Percentiles rank a stretch among this genome's conserved stretches.
These are phyloP conservation scores for Metarhizium guizhouense DNA, from an alignment of 2,329 filamentous ascomycete genomes.

Conservation along the genomic window DNA sequence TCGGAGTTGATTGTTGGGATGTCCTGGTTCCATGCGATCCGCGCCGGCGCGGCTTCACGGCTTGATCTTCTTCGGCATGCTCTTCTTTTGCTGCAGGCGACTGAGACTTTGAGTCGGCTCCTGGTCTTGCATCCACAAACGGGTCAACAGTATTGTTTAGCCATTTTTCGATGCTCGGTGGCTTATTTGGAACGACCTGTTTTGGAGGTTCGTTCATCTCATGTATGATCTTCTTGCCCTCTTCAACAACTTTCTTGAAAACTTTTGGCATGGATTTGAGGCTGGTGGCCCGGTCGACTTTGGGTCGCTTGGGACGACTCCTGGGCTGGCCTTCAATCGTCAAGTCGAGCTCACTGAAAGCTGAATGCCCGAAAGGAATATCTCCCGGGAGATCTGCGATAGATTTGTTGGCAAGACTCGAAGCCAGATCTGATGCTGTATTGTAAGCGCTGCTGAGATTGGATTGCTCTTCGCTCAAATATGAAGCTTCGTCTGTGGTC, in stretches of 20 bases:
- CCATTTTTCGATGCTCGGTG: constrained; percentile 58
- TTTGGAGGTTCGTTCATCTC: constrained; percentile 49
- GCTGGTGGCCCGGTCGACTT: constrained; percentile 45
- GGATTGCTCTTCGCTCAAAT: constrained; percentile 20
- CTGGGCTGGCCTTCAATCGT: constrained; percentile 38
- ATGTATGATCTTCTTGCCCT: constrained; percentile 56
- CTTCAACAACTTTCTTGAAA: constrained; percentile 54
- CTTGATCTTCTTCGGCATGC: neutral
- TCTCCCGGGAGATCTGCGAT: constrained; percentile 47
- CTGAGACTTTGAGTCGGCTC: neutral
- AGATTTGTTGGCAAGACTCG: constrained; percentile 37
- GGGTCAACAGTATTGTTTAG: constrained; percentile 54
- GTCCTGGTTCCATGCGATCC: neutral
- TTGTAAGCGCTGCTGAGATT: constrained; percentile 15
- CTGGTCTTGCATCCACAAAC: constrained; percentile 38
- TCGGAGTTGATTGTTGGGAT: constrained; percentile 1
- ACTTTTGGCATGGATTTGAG: constrained; percentile 54
- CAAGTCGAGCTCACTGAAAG: constrained; percentile 56
- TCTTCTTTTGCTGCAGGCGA: neutral
- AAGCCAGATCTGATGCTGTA: constrained; percentile 23
- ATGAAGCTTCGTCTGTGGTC: constrained; percentile 18
- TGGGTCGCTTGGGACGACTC: constrained; percentile 30
- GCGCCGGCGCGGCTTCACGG: constrained; percentile 1
- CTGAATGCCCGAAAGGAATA: constrained; percentile 55
- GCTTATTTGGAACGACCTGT: constrained; percentile 41